phyloP scores from a whole-genome alignment of 73 alveolate species.

The Paramecium octaurelia region DNA sequence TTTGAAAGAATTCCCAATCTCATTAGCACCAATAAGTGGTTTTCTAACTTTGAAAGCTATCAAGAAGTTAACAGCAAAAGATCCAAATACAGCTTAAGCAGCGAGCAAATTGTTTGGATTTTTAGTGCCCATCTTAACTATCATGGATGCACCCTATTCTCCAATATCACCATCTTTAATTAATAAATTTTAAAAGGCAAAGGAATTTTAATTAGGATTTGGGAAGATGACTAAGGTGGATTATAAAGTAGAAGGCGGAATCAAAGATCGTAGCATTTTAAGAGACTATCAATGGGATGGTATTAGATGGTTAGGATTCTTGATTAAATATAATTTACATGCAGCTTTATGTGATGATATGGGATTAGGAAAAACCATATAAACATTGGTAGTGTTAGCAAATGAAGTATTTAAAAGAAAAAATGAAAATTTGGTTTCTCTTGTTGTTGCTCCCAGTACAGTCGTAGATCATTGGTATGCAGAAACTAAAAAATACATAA shows the following conservation, averaged over 20 bases:
- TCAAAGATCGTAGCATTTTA: slow-evolving; percentile 41
- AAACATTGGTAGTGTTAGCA: slow-evolving; percentile 86
- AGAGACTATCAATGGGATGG: slow-evolving; percentile 97
- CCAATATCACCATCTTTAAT: background rate
- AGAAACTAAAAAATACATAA: slow-evolving; percentile 91
- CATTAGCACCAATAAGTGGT: background rate
- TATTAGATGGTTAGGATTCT: slow-evolving; percentile 92
- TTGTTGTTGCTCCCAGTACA: slow-evolving; percentile 97
- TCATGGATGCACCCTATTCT: background rate
- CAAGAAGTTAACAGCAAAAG: background rate
- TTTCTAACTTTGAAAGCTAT: slow-evolving; percentile 4
- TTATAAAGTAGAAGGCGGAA: background rate
- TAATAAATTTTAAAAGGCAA: background rate
- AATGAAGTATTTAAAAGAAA: slow-evolving; percentile 69
- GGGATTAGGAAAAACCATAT: slow-evolving; percentile 97
- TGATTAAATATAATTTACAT: slow-evolving; percentile 87
- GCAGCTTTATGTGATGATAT: slow-evolving; percentile 99
- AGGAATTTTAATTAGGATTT: slow-evolving; percentile 32
- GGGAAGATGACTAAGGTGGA: slow-evolving; percentile 40
- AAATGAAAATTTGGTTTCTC: slow-evolving; percentile 67
- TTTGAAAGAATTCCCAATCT: background rate
- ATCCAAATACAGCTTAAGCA: background rate
- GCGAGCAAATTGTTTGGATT: slow-evolving; percentile 23
- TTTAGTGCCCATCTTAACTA: background rate
- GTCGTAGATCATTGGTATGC: slow-evolving; percentile 93